Conservation (phyloP, 371 early-diverging fungal genomes). For the Mucor mucedo region DNA sequence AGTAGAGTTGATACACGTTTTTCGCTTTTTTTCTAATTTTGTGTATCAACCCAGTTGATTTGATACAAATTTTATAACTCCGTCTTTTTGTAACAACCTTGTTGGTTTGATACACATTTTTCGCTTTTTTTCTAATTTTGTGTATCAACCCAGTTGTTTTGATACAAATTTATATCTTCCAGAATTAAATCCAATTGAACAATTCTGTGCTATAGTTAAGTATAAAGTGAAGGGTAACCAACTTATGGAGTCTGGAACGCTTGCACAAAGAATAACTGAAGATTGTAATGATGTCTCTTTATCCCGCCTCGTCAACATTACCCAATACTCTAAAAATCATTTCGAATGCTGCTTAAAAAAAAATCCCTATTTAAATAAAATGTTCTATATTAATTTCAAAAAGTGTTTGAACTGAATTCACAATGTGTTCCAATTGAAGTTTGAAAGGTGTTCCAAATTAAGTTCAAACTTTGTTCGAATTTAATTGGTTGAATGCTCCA, state of each 20-base stretch:
- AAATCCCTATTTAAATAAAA: too few species aligned
- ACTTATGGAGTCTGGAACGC: slow-evolving; percentile 17
- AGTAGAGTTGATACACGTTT: background rate
- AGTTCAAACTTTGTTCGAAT: slow-evolving; percentile 8
- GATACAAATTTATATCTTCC: too few species aligned
- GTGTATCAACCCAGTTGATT: background rate
- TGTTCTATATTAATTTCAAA: too few species aligned
- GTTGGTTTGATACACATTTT: background rate
- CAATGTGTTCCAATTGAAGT: too few species aligned
- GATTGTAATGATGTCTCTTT: slow-evolving; percentile 16
- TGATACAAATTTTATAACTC: slow-evolving; percentile 2
- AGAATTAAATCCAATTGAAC: too few species aligned
- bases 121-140: background rate
- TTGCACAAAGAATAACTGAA: slow-evolving; percentile 24
- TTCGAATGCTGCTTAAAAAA: slow-evolving; percentile 1
- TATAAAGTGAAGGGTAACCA: too few species aligned
- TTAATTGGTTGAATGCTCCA: slow-evolving; percentile 24
- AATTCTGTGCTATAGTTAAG: too few species aligned
- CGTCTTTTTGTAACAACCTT: too few species aligned
- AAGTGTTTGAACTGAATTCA: too few species aligned
- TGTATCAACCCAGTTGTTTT: background rate
- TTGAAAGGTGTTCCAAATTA: too few species aligned
- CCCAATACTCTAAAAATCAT: slow-evolving; percentile 23
- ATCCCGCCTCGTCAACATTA: slow-evolving; percentile 23
- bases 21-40: background rate